Conservation (phyloP, 2,329 filamentous ascomycete genomes). For the Pezicula radicicola region DNA sequence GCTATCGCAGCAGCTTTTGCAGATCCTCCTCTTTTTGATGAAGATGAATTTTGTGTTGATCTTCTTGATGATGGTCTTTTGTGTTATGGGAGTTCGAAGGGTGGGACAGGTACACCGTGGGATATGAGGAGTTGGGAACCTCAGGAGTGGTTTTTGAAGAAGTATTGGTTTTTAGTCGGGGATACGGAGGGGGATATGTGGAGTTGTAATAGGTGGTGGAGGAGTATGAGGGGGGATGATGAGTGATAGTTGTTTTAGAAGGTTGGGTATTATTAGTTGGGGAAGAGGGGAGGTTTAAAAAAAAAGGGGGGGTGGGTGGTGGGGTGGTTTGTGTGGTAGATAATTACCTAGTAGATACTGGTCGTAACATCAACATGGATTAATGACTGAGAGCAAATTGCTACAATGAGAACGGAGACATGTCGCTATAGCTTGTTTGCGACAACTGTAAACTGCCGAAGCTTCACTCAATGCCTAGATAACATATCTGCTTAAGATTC, state of each 20-base stretch:
- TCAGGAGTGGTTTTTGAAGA: conserved; percentile 39
- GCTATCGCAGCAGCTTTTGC: conserved; percentile 22
- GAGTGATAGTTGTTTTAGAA: neutral
- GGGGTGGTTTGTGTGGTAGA: too few species aligned
- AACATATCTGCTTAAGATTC: too few species aligned
- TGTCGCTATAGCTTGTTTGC: too few species aligned
- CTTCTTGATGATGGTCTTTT: conserved; percentile 31
- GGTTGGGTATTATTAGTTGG: too few species aligned
- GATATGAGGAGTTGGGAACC: conserved; percentile 43
- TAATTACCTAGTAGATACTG: too few species aligned
- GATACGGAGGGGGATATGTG: conserved; percentile 36
- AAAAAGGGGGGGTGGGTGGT: too few species aligned
- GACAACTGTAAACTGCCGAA: too few species aligned
- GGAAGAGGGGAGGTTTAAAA: too few species aligned
- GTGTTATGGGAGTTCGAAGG: conserved; percentile 34
- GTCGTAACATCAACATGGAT: too few species aligned
- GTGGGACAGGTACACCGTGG: conserved; percentile 39
- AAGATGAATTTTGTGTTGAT: conserved; percentile 34
- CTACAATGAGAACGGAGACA: too few species aligned
- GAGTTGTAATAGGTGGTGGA: conserved; percentile 29
- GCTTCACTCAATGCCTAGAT: too few species aligned
- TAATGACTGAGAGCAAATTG: too few species aligned
- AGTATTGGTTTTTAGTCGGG: conserved; percentile 34
- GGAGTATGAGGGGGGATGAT: conserved; percentile 15
- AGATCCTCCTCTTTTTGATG: conserved; percentile 29